Base-by-base conservation (phyloP, 495 filamentous ascomycete genomes). In the Cryomyces minteri region DNA sequence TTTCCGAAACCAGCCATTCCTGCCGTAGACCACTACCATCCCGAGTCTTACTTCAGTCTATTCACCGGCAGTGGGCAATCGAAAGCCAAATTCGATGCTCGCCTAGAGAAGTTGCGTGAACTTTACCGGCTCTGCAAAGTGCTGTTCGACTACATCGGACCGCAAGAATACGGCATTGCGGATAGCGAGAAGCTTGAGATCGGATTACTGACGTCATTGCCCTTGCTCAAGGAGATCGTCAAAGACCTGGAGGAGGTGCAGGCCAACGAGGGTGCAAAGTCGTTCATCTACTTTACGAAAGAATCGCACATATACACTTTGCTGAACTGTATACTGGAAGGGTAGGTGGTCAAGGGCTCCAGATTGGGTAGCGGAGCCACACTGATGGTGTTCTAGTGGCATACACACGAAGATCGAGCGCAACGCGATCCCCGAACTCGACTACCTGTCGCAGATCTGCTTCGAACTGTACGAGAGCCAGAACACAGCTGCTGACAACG, bases 221-320 rank as follows among this genome's bases (percentile, higher is more conserved):
- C 90, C 5, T 66, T 98, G 34, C 73, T 98, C 32, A 87, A 86
- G 62, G 90, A 95, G 62, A 94, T 98, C 56, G 90, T 98, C 6
- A 77, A 81, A 53, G 86, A 96, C 57, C 70, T 98, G n/a, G 90
- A 98, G 64, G 86, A 94, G 58, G 84, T 96, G 51, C 90, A 96
- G 62, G 88, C 90, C 4, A 88, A 82, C 0, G 74, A 84, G 41
- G 82, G 88, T 57, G 87, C 86, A 14, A 95, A 95, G 56, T 87
- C 80, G 4, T 95, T 95, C 67, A 79, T 96, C 66, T 98, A 98
- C 64, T 98, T 98, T 59, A 98, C 90, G 30, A 98, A 98, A 58
- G 90, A 98, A 54, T 90, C 83, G 5, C 90, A 98, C 54, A 95
- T 98, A 52, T 98, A 98, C 64, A 96, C 90, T 12, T 72, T 98